These are phyloP conservation scores for Dendrocalamus sinicus DNA, from an alignment of 176 grass and related monocot genomes.

Conservation along the genomic window DNA sequence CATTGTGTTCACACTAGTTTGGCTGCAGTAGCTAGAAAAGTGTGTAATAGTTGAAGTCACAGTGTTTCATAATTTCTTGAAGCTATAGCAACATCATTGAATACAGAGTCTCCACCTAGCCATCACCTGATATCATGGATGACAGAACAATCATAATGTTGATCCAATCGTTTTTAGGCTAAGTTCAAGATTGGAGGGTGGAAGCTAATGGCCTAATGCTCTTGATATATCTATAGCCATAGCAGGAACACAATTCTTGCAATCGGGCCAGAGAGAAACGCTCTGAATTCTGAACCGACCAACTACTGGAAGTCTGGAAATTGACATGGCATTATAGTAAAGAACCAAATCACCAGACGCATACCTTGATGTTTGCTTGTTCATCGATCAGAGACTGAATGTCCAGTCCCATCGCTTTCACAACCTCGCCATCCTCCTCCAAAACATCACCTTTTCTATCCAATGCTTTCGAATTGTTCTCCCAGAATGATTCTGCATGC, in stretches of 20 bases:
- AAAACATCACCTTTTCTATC: constrained; percentile 35
- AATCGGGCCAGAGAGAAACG: background rate
- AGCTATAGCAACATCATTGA: background rate
- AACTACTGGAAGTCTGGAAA: background rate
- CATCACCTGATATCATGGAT: background rate
- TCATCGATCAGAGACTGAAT: constrained; percentile 53
- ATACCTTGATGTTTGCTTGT: constrained; percentile 53
- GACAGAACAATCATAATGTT: background rate
- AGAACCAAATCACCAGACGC: background rate
- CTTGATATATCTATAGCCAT: background rate
- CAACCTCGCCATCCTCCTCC: constrained; percentile 13
- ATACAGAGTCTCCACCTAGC: background rate
- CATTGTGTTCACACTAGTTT: background rate
- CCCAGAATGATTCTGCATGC: constrained; percentile 41
- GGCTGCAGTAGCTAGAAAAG: background rate
- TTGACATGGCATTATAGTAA: background rate
- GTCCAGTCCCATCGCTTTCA: constrained; percentile 46
- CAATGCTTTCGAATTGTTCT: constrained; percentile 31
- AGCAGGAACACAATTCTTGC: background rate
- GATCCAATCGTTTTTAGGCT: no score
- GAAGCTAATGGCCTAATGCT: background rate
- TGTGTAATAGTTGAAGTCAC: background rate
- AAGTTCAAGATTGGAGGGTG: background rate
- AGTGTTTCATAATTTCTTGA: constrained; percentile 5
- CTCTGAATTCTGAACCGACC: background rate